phyloP scores from a whole-genome alignment of 139 green algal genomes.

The Protoeuglena noctilucae region DNA sequence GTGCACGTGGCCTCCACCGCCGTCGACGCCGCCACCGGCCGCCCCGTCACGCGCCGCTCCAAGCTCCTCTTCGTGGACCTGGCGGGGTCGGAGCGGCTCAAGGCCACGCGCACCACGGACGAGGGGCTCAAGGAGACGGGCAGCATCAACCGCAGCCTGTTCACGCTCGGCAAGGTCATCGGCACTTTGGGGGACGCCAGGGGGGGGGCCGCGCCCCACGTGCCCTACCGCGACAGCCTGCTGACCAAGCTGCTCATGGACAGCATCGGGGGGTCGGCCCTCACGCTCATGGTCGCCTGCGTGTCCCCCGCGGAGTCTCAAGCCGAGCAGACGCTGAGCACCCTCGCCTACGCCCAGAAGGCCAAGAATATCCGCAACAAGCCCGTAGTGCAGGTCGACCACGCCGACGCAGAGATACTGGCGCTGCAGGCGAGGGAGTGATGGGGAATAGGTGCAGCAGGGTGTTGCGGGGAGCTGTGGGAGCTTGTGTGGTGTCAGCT shows the following conservation, averaged over 20 bases:
- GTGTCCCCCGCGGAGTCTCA: slow-evolving; percentile 18
- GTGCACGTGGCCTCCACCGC: too few relatives aligned
- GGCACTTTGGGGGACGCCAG: slow-evolving; percentile 2
- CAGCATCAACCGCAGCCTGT: slow-evolving; percentile 14
- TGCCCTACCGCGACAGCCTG: slow-evolving; percentile 16
- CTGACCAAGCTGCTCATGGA: slow-evolving; percentile 17
- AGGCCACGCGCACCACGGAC: slow-evolving; percentile 12
- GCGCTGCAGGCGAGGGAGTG: too few relatives aligned
- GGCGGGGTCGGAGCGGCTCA: slow-evolving; percentile 22
- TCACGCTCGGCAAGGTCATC: slow-evolving; percentile 9
- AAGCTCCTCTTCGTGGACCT: slow-evolving; percentile 24
- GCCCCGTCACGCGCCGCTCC: too few relatives aligned
- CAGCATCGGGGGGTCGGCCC: slow-evolving; percentile 29
- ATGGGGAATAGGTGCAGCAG: too few relatives aligned
- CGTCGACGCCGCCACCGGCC: too few relatives aligned
- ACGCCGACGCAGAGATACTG: slow-evolving; percentile 13
- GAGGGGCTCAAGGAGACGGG: slow-evolving; percentile 8
- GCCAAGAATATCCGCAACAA: slow-evolving; percentile 47
- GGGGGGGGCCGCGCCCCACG: slow-evolving; percentile 7
- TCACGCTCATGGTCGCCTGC: slow-evolving; percentile 32
- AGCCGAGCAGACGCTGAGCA: slow-evolving; percentile 33
- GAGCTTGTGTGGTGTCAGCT: too few relatives aligned
- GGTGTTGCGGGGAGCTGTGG: too few relatives aligned
- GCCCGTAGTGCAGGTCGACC: slow-evolving; percentile 79
- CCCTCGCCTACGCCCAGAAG: slow-evolving; percentile 26